A percentile compares a stretch with the other conserved stretches of the same genome.
phyloP scores from a whole-genome alignment of 1,139 yeast genomes.

The Nakaseomyces nivariensis region DNA sequence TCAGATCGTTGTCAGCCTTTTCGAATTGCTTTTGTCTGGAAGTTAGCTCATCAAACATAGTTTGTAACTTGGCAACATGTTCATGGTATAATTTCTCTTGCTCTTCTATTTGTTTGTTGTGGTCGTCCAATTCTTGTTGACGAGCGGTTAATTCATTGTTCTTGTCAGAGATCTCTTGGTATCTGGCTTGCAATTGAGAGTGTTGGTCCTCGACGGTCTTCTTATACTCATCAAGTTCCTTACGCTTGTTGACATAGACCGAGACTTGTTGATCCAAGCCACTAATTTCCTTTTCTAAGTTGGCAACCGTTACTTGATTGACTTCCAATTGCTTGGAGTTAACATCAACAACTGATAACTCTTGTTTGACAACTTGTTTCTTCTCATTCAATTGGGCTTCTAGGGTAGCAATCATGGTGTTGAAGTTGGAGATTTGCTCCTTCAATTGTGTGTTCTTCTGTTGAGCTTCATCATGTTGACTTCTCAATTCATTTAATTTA shows the following conservation, averaged over 20 bases:
- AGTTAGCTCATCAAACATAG: conserved; percentile 28
- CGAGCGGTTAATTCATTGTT: conserved; percentile 24
- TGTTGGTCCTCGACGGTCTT: conserved; percentile 31
- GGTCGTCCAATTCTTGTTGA: conserved; percentile 28
- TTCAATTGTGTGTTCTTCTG: conserved; percentile 54
- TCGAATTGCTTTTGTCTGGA: conserved; percentile 30
- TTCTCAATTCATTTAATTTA: conserved; percentile 53
- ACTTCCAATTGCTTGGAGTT: conserved; percentile 61
- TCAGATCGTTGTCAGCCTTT: conserved; percentile 31
- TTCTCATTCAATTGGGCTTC: conserved; percentile 46
- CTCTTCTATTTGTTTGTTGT: conserved; percentile 26
- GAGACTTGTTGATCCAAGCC: conserved; percentile 29
- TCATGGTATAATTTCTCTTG: conserved; percentile 31
- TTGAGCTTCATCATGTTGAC: conserved; percentile 54
- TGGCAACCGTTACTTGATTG: conserved; percentile 37
- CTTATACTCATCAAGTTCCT: conserved; percentile 34
- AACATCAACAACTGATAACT: conserved; percentile 54
- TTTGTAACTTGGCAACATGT: conserved; percentile 30
- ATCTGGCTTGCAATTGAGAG: conserved; percentile 32
- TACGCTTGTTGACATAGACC: conserved; percentile 24
- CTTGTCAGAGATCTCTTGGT: conserved; percentile 22
- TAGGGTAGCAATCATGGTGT: conserved; percentile 55
- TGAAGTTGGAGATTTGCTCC: conserved; percentile 56
- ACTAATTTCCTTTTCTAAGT: conserved; percentile 41
- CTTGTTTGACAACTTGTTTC: conserved; percentile 46